These are phyloP conservation scores for Globisporangium okanoganense DNA, from an alignment of 352 stramenopile species.

Conservation along the genomic window DNA sequence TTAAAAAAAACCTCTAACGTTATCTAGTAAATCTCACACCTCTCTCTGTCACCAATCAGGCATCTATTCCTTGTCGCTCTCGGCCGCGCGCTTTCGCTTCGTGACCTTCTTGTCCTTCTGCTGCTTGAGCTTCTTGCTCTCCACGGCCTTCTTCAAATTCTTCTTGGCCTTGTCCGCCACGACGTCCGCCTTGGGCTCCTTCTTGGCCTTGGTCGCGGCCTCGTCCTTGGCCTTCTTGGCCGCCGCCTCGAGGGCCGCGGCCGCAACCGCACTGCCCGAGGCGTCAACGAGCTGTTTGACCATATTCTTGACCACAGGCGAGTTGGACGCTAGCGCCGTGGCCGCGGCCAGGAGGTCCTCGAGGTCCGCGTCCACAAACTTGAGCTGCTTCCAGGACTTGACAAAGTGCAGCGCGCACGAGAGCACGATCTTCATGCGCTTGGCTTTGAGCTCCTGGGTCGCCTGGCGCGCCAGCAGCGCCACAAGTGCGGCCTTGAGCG, in stretches of 20 bases:
- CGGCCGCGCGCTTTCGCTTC: slow-evolving; percentile 49
- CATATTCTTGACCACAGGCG: slow-evolving; percentile 71
- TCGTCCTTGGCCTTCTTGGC: slow-evolving; percentile 12
- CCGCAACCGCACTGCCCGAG: slow-evolving; percentile 11
- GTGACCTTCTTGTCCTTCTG: slow-evolving; percentile 20
- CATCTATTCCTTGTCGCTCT: slow-evolving; percentile 25
- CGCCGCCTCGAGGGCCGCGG: slow-evolving; percentile 8
- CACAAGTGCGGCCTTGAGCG: slow-evolving; percentile 44
- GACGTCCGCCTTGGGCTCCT: neutral
- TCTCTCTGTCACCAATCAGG: neutral
- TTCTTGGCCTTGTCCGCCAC: slow-evolving; percentile 15
- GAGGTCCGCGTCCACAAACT: slow-evolving; percentile 26
- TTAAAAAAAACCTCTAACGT: slow-evolving; percentile 13
- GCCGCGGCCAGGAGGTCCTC: slow-evolving; percentile 37
- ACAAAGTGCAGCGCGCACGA: slow-evolving; percentile 65
- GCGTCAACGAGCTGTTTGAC: slow-evolving; percentile 53
- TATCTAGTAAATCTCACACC: slow-evolving; percentile 7
- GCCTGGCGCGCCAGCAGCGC: slow-evolving; percentile 33
- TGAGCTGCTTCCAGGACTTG: slow-evolving; percentile 46
- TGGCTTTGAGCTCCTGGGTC: slow-evolving; percentile 49
- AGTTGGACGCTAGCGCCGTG: slow-evolving; percentile 47
- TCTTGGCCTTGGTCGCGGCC: neutral
- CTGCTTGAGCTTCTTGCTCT: slow-evolving; percentile 15
- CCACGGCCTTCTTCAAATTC: slow-evolving; percentile 5
- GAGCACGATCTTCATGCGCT: slow-evolving; percentile 71